Base-by-base conservation (phyloP, 2,329 filamentous ascomycete species). In the Colletotrichum melonis region DNA sequence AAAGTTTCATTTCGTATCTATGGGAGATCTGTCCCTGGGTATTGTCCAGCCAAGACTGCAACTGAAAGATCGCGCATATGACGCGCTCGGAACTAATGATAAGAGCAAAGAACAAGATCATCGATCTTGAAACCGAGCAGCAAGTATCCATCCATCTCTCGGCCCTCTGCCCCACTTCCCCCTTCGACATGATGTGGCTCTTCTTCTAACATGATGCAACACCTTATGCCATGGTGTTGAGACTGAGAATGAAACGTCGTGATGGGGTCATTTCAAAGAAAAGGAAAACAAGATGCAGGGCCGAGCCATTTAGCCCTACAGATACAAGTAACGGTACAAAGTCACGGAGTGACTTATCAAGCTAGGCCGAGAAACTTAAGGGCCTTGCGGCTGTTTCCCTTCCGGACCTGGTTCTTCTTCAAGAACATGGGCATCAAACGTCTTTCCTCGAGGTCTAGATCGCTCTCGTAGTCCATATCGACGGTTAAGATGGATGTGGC, bases 301-400 rank as follows among this genome's bases (percentile, higher is more conserved):
- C 49, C 26, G 64, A 35, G 12, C 22, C 26, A 32, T 26, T 49
- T 9, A 14, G 66, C 42, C 32, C 24, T 26, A 52, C 8, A n/a
- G 28, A 38, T 26, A 35, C 22, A 38, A 16, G 22, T 19, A 14
- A 63, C 32, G 35, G 24, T 46, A 63, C 57, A 38, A n/a, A 58
- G 28, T 35, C 8, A 2, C 22, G 12, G 22, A 12, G 14, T 19
- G 9, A 32, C 16, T 22, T 46, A 32, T 77, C 76, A 86, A 12
- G 84, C 84, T 57, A 89, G 78, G 0, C 88, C 88, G 1, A 90
- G 81, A 77, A 88, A 89, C 78, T 88, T 89, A 65, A 89, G 82
- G 7, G 88, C 88, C 78, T 90, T 90, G 8, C 84, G 82, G 63
- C 82, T 87, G 69, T 84, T 86, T 2, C 82, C 83, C 78, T 84